A percentile compares a stretch with the other conserved stretches of the same genome.
phyloP scores from a whole-genome alignment of 176 grass and related monocot genomes.

The Otatea glauca region DNA sequence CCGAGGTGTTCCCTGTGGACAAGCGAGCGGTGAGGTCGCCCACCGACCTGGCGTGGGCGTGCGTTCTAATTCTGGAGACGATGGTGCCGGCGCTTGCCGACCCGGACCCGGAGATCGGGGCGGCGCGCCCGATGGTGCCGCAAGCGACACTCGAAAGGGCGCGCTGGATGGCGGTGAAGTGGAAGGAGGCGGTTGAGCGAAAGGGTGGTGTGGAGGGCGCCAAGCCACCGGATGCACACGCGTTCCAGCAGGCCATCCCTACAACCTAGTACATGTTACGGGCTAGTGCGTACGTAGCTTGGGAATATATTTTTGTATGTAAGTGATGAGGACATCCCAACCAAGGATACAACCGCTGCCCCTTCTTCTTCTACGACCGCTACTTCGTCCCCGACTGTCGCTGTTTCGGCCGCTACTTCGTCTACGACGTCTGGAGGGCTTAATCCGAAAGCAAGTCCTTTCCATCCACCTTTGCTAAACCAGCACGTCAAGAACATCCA shows the following conservation, averaged over 20 bases:
- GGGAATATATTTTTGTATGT: no score
- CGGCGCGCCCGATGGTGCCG: constrained; percentile 55
- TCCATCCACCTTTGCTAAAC: no score
- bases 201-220: constrained; percentile 70
- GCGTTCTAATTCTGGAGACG: constrained; percentile 77
- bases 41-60: constrained; percentile 75
- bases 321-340: no score
- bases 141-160: constrained; percentile 55
- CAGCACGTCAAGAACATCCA: no score
- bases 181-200: constrained; percentile 63
- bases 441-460: no score
- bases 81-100: constrained; percentile 62
- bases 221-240: constrained; percentile 76
- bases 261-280: no score
- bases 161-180: constrained; percentile 61
- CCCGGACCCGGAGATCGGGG: constrained; percentile 65
- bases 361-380: no score
- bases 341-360: no score
- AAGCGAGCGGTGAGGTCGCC: constrained; percentile 57
- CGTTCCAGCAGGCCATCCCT: constrained; percentile 80
- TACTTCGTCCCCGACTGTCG: no score
- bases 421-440: no score
- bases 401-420: no score
- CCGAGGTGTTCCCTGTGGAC: constrained; percentile 73
- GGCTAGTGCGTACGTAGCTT: no score